Base-by-base conservation (phyloP, 2,329 filamentous ascomycete genomes). In the Rhynchosporium secalis region DNA sequence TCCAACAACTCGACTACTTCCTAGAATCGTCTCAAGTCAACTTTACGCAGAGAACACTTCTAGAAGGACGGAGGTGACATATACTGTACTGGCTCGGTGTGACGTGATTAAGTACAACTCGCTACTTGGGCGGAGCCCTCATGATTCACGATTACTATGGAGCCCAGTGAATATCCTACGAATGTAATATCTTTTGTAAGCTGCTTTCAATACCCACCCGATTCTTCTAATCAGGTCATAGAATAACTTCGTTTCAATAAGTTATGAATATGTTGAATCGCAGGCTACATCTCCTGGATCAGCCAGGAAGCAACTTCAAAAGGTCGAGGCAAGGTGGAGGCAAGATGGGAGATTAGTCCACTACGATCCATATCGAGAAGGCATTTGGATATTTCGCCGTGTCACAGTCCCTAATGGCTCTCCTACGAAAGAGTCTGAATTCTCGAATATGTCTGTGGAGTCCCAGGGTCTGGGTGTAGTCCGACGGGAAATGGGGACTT, bases 101-200 rank as follows among this genome's bases (percentile, higher is more conserved):
- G 36, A 41, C 48, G 20, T 43, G 36, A 10, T 20, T 4, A 57
- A 38, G 28, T n/a, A 40, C 5, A 28, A 33, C n/a, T 40, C 43
- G 40, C 31, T 38, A 13, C 26, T 48, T 29, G 33, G 20, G 56
- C 12, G 56, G 43, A 38, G n/a, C 29, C 29, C 61, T 58, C 61
- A 67, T 65, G 62, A 62, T 58, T 57, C 47, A 58, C 43, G 60
- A 62, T 47, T 55, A 69, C 70, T 66, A 75, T 75, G 73, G 73
- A 75, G 62, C 69, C 68, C 61, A 70, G 72, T 31, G 73, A 75
- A 49, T 74, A 72, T 62, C 62, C 64, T 49, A 74, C 73, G 36
- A 75, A 75, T 69, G 70, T 74, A 60, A 65, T 75, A 65, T 72
- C 68, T 58, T 72, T 68, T 67, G 73, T 75, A 54, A 65, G 68